Conservation (phyloP, 345 rosid genomes). For the Aquilaria sinensis region DNA sequence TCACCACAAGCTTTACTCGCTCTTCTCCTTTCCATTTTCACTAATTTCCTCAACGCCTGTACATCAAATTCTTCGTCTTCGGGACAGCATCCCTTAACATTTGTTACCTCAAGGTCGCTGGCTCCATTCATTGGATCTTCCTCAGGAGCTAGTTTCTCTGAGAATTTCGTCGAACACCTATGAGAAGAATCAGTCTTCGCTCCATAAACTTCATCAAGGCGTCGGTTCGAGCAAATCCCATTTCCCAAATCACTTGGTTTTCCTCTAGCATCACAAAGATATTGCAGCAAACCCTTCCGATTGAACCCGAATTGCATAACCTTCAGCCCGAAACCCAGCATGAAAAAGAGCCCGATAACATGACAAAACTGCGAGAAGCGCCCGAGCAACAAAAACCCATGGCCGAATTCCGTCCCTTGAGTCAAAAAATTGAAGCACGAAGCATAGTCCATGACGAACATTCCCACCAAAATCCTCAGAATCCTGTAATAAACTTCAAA, state of each 20-base stretch:
- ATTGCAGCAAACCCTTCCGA: neutral
- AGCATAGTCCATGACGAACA: neutral
- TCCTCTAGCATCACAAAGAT: slow-evolving; percentile 11
- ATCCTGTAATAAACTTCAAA: no score
- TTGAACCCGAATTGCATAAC: slow-evolving; percentile 10
- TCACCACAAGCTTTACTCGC: slow-evolving; percentile 36
- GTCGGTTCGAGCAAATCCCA: slow-evolving; percentile 16
- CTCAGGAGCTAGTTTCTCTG: slow-evolving; percentile 12
- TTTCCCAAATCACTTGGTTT: slow-evolving; percentile 16
- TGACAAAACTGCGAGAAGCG: slow-evolving; percentile 6
- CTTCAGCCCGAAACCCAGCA: slow-evolving; percentile 10
- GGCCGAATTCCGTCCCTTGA: slow-evolving; percentile 5
- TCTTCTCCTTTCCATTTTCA: slow-evolving; percentile 51
- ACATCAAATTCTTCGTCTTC: slow-evolving; percentile 59
- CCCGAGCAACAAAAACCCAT: slow-evolving; percentile 5
- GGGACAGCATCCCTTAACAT: slow-evolving; percentile 17
- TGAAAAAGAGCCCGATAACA: slow-evolving; percentile 12
- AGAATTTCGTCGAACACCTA: slow-evolving; percentile 13
- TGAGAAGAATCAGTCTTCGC: slow-evolving; percentile 16
- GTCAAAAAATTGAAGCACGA: slow-evolving; percentile 7
- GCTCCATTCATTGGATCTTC: slow-evolving; percentile 13
- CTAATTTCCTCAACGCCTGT: slow-evolving; percentile 43
- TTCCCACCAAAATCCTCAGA: no score
- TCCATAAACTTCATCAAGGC: slow-evolving; percentile 13
- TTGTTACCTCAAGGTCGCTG: slow-evolving; percentile 2